A percentile compares a stretch with the other conserved stretches of the same genome.
Evolutionary conservation across 2,329 filamentous ascomycete species (phyloP).

Genomic region (Colletotrichum godetiae): DNA sequence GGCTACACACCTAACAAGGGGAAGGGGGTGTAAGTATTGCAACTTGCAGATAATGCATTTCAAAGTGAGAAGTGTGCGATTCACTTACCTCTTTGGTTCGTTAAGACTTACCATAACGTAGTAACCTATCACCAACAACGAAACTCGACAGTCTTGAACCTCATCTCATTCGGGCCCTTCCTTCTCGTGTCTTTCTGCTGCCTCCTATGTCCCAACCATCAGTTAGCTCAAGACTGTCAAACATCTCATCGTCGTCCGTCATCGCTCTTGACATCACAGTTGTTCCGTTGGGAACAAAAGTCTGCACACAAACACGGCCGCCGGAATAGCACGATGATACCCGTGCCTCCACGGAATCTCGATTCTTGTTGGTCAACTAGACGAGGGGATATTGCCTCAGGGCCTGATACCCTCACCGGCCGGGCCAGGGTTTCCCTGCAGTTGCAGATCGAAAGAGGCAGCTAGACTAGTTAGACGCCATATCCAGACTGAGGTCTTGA

Average conservation of each 20-base stretch:
- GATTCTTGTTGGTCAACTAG: background rate
- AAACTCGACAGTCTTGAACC: background rate
- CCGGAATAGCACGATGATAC: background rate
- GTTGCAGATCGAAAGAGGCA: slow-evolving; percentile 4
- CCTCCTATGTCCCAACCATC: background rate
- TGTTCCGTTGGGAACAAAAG: background rate
- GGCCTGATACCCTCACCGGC: background rate
- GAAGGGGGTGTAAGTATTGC: background rate
- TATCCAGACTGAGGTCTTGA: background rate
- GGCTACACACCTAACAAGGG: slow-evolving; percentile 8
- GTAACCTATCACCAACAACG: background rate
- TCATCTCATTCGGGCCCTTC: background rate
- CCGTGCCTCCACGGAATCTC: background rate
- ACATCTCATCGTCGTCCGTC: background rate
- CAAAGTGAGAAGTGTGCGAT: background rate
- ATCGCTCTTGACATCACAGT: background rate
- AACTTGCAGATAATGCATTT: slow-evolving; percentile 1
- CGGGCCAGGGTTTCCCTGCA: background rate
- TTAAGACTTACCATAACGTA: background rate
- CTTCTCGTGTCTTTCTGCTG: background rate
- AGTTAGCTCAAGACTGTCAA: background rate
- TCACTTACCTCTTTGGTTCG: slow-evolving; percentile 15
- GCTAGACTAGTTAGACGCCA: background rate
- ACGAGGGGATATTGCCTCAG: background rate
- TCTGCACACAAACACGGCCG: background rate